Conservation (phyloP, 768 basidiomycete species). For the Trametes meyenii region DNA sequence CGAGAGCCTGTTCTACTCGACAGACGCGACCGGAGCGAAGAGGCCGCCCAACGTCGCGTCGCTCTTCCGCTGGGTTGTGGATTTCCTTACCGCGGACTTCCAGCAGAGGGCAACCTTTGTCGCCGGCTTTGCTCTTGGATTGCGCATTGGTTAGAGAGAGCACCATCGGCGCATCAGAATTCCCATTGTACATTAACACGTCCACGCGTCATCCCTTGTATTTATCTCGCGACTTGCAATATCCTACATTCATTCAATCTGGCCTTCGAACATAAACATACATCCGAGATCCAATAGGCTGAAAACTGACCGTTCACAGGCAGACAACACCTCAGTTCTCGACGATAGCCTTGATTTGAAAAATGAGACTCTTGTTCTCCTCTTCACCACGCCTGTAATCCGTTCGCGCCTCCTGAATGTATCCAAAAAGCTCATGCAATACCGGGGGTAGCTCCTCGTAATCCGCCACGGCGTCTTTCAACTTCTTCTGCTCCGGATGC, state of each 20-base stretch:
- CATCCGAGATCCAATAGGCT: no score
- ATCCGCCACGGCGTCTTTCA: slow-evolving; percentile 23
- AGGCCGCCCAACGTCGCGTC: slow-evolving; percentile 66
- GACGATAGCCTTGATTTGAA: slow-evolving; percentile 19
- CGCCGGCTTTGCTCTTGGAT: slow-evolving; percentile 78
- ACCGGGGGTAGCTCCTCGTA: slow-evolving; percentile 20
- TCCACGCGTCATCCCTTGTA: neutral
- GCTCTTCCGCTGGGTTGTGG: slow-evolving; percentile 64
- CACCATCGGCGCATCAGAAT: neutral
- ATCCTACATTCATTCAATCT: slow-evolving; percentile 54
- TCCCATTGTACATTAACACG: slow-evolving; percentile 11
- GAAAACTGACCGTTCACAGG: neutral
- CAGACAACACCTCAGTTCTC: neutral
- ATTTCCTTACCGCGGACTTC: slow-evolving; percentile 92
- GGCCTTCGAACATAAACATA: no score
- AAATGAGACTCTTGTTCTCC: slow-evolving; percentile 17
- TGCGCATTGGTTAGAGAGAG: slow-evolving; percentile 67
- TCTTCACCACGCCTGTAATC: slow-evolving; percentile 16
- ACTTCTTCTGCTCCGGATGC: slow-evolving; percentile 20
- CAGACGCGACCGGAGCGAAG: slow-evolving; percentile 53
- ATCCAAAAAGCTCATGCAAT: slow-evolving; percentile 26
- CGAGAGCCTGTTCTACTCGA: slow-evolving; percentile 72
- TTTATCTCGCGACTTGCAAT: slow-evolving; percentile 44
- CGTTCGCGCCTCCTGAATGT: slow-evolving; percentile 21
- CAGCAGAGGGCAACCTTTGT: slow-evolving; percentile 88